Base-by-base conservation (phyloP, 148 eudicot species). In the Limonium bicolor region DNA sequence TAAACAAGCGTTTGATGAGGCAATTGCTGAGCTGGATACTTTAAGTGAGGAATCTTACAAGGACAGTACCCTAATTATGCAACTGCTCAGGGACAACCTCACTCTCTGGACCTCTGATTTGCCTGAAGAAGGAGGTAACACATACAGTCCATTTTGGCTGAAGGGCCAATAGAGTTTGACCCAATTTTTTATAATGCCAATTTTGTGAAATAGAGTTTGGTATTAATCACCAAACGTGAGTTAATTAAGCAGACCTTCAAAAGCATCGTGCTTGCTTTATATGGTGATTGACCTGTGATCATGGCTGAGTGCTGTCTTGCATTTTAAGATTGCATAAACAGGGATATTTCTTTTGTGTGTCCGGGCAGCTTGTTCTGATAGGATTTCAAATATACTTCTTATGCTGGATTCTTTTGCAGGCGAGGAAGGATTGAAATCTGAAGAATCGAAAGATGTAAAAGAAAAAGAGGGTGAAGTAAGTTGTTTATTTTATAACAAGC, bases 1-100 rank as follows among this genome's bases (percentile, higher is more conserved):
- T 50, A 88, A 88, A 51, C 97, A 83, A 77, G 97, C 97, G 26
- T 88, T 88, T 34, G 96, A 86, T 58, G 96, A 86, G 73, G 96
- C 96, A 29, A 82, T 86, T 53, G 77, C 96, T 6, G 96, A 86
- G 62, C 56, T 86, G 73, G 96, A 86, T 60, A 78, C 88, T 12
- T 63, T 86, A 71, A 82, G 96, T 46, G 96, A 82, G 63, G 96
- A 82, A 51, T 86, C 96, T 20, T 86, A 86, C 85, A 86, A 86
- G 61, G 96, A 86, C 58, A 82, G 94, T 68, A 86, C 96, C 16
- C 65, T 86, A 20, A 86, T 86, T 15, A 82, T 86, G 96, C 96
- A 86, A 56, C 88, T 86, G 4, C 53, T 86, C 60, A 82, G 96
- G 63, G 94, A 86, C 62, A 86, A 86, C 50, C 94, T 86, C 68